Base-by-base conservation (phyloP, 2,329 filamentous ascomycete species). In the Fusarium devonianum region DNA sequence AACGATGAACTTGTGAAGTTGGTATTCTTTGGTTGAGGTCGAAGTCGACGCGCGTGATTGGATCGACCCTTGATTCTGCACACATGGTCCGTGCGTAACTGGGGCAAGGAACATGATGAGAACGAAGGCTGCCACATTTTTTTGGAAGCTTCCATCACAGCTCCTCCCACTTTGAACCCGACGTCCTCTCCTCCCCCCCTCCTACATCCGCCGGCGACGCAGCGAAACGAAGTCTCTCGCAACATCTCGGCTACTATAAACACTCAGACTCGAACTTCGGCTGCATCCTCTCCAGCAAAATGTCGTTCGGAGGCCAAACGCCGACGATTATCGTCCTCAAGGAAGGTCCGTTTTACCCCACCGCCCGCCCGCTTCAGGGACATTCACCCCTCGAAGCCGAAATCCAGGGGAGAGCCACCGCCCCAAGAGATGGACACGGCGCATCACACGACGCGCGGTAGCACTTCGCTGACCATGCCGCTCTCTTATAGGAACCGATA, bases 281-380 rank as follows among this genome's bases (percentile, higher is more conserved):
- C 44, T 34, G 26, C 35, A 49, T 18, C 25, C 32, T 36, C 47
- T 41, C 40, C 36, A 51, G 59, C 70, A 80, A 68, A 64, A 96
- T 97, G 92, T 95, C 92, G 73, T 97, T 97, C 80, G 91, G 91
- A 78, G 92, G 92, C 73, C 93, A 97, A 78, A 94, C 93, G 72
- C 93, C 93, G 74, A 97, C 93, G 67, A 97, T 97, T 74, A 91
- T 97, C 76, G 92, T 97, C 80, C 85, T 97, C 71, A 95, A 94
- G 80, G 93, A 97, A 82, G 92, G 92, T 95, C 72, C 73, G 87
- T 81, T 72, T 66, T 70, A 69, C 72, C 70, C 73, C 74, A 69
- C 73, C 68, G 68, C 64, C 62, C 58, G 61, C 56, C 63, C 58
- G 55, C 54, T 53, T 58, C 52, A 43, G 55, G 41, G 50, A 38